Evolutionary conservation across 2,329 filamentous ascomycete species (phyloP), one percentile per base, ranked within the genome.

Genomic region (Amphichorda felina): DNA sequence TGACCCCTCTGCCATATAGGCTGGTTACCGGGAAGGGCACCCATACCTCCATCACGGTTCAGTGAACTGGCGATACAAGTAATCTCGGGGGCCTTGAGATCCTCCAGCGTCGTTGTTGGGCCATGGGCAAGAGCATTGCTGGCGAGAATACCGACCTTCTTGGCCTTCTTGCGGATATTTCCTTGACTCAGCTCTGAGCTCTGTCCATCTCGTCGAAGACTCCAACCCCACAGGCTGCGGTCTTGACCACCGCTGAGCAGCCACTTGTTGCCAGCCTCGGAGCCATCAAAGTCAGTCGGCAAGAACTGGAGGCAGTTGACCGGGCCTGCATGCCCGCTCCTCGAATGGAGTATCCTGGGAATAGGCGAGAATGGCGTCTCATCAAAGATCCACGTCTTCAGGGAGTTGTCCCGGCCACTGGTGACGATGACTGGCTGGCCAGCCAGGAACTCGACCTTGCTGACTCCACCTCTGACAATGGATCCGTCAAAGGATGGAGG

Each of bases 311-410:
- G 68, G 35, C 75, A 80, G 24, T 79, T 88, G 36, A 96, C 77
- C 1, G 88, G 80, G 3, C 82, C 87, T 8, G 88, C 85, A 54
- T 98, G 91, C 2, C 91, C 91, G 45, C 83, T 87, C 44, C 91
- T 74, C 3, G 76, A 75, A 56, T 98, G 91, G 21, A 98, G 64
- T 18, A 86, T 81, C 14, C 89, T 75, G 2, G 91, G 91, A 9
- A 88, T 70, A 0, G 88, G 79, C 0, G 84, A 91, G 54, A 94
- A 94, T 0, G 89, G 88, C 0, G 79, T 80, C 54, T 93, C 81
- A 50, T 96, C 89, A 47, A 95, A 94, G 41, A 96, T 91, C 89
- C 89, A 95, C 5, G 87, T 88, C 54, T 89, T 93, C 40, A 98
- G 64, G 8, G 88, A 85, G 58, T 98, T 98, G 55, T 98, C 91